Conservation (phyloP, 352 stramenopile genomes). For the Paralagenidium karlingii region DNA sequence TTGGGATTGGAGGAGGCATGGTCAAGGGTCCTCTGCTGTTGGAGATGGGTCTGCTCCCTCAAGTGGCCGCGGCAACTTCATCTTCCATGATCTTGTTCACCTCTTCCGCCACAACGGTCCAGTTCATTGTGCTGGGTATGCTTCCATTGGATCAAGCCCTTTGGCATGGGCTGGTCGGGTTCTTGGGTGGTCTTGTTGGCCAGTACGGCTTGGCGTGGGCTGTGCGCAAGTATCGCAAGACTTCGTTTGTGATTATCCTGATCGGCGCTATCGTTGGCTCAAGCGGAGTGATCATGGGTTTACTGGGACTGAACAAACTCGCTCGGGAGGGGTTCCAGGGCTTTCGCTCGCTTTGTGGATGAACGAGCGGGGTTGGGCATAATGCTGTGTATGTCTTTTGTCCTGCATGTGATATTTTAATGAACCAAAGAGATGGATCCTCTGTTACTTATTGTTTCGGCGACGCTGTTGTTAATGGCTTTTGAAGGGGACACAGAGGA, state of each 20-base stretch:
- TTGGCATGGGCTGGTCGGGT: constrained; percentile 86
- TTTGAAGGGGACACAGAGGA: too few relatives aligned
- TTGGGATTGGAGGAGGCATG: constrained; percentile 87
- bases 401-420: too few relatives aligned
- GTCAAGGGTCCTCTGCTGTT: constrained; percentile 84
- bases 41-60: constrained; percentile 80
- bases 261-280: constrained; percentile 58
- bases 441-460: too few relatives aligned
- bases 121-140: constrained; percentile 91
- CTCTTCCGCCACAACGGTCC: constrained; percentile 90
- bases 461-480: too few relatives aligned
- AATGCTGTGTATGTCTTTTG: too few relatives aligned
- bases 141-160: constrained; percentile 85
- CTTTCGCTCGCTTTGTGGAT: constrained; percentile 66
- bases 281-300: constrained; percentile 58
- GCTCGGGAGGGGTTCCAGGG: constrained; percentile 44
- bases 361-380: too few relatives aligned
- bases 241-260: constrained; percentile 68
- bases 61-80: constrained; percentile 80
- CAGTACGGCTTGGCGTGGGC: constrained; percentile 88
- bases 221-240: constrained; percentile 84
- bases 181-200: constrained; percentile 82
- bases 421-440: too few relatives aligned
- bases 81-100: constrained; percentile 91
- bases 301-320: constrained; percentile 43